These are phyloP conservation scores for Acacia concinna DNA, from an alignment of 331 rosid genomes.

Conservation along the genomic window DNA sequence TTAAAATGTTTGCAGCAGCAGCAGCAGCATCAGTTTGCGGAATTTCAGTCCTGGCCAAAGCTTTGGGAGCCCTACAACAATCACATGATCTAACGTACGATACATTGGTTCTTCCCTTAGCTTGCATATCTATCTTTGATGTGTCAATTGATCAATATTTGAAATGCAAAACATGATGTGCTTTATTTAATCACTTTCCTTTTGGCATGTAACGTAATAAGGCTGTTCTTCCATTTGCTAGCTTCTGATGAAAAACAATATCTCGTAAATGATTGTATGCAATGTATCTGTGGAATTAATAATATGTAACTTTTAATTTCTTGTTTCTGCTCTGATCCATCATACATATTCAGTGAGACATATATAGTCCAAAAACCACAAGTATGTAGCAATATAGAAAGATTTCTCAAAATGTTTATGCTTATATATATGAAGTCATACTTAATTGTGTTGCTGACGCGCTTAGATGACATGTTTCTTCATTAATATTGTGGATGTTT, in stretches of 20 bases:
- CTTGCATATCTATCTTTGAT: constrained; percentile 27
- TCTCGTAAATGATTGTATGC: constrained; percentile 32
- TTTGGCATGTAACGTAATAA: constrained; percentile 45
- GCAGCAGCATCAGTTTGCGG: constrained; percentile 71
- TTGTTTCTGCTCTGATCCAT: constrained; percentile 24
- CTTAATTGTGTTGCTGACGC: constrained; percentile 16
- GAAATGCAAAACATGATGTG: constrained; percentile 39
- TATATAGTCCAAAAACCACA: background rate
- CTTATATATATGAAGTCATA: background rate
- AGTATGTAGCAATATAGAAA: background rate
- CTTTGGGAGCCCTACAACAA: constrained; percentile 44
- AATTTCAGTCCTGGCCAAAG: constrained; percentile 43
- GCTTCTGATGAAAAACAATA: constrained; percentile 6
- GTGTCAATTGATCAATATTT: constrained; percentile 33
- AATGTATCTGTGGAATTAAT: constrained; percentile 31
- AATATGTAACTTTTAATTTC: constrained; percentile 1
- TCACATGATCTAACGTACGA: constrained; percentile 26
- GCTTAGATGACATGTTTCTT: constrained; percentile 13
- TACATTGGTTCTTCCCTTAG: constrained; percentile 10
- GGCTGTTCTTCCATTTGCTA: constrained; percentile 39
- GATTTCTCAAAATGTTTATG: constrained; percentile 13
- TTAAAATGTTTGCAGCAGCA: constrained; percentile 29
- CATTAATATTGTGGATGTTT: background rate
- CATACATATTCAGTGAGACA: background rate
- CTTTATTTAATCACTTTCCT: constrained; percentile 41